Percentiles rank a stretch among this genome's conserved stretches.
Conservation (phyloP, 2,329 filamentous ascomycete genomes). For the Coniochaeta hoffmannii region DNA sequence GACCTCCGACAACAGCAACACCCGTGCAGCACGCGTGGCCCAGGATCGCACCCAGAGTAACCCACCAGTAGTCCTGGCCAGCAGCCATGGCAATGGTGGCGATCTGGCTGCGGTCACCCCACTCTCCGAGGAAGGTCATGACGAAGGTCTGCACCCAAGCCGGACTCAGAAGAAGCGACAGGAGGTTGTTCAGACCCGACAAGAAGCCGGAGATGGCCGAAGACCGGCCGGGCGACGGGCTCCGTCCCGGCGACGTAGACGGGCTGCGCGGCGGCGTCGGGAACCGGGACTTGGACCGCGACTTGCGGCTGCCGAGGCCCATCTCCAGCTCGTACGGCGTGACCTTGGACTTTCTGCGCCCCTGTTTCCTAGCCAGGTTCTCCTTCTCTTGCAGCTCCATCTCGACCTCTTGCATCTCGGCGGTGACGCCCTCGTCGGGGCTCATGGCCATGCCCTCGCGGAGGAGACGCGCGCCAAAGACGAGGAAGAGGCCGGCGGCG, state of each 20-base stretch:
- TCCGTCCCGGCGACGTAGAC: constrained; percentile 61
- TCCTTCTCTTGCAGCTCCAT: constrained; percentile 91
- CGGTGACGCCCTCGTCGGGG: constrained; percentile 82
- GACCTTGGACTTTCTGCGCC: constrained; percentile 58
- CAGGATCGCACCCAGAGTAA: constrained; percentile 77
- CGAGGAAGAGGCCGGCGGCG: constrained; percentile 76
- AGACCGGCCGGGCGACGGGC: constrained; percentile 42
- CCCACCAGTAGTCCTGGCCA: constrained; percentile 98
- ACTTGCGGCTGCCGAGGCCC: constrained; percentile 63
- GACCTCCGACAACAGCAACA: constrained; percentile 83
- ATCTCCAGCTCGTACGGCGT: constrained; percentile 75
- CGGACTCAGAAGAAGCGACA: constrained; percentile 81
- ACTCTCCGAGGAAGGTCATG: constrained; percentile 98
- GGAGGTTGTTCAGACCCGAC: constrained; percentile 73
- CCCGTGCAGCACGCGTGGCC: constrained; percentile 89
- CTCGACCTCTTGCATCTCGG: constrained; percentile 97
- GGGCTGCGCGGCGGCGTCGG: constrained; percentile 75
- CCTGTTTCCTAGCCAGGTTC: constrained; percentile 60
- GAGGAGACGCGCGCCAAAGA: constrained; percentile 81
- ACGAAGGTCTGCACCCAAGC: constrained; percentile 98
- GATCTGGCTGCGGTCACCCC: constrained; percentile 96
- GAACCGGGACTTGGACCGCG: constrained; percentile 66
- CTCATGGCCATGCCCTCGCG: constrained; percentile 85
- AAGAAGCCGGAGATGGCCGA: constrained; percentile 31
- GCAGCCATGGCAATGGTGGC: constrained; percentile 98